Evolutionary conservation across 495 filamentous ascomycete species (phyloP).

Genomic region (Hypoxylon crocopeplum): DNA sequence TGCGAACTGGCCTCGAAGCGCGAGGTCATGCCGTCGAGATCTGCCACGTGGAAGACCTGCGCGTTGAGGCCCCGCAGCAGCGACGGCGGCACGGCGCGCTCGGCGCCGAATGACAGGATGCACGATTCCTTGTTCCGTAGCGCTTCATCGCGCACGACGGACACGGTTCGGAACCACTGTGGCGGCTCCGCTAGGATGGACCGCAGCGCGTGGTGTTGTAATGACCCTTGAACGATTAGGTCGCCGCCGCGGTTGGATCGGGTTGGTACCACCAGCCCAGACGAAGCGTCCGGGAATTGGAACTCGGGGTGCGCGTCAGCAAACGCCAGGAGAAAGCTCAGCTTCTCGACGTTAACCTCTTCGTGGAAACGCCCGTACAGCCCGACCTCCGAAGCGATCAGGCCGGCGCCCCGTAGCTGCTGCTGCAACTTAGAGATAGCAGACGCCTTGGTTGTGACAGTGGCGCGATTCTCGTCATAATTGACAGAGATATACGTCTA

Average conservation of each 20-base stretch:
- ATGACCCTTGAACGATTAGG: conserved; percentile 19
- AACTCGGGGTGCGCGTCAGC: conserved; percentile 39
- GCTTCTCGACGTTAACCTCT: conserved; percentile 22
- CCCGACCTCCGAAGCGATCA: conserved; percentile 41
- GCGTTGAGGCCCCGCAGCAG: conserved; percentile 22
- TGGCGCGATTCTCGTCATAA: conserved; percentile 51
- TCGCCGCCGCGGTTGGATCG: conserved; percentile 28
- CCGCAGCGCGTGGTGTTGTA: conserved; percentile 45
- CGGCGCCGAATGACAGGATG: conserved; percentile 28
- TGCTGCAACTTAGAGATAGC: conserved; percentile 35
- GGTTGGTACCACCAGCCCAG: conserved; percentile 40
- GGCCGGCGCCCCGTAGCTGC: conserved; percentile 45
- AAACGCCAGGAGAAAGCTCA: conserved; percentile 26
- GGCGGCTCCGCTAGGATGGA: conserved; percentile 51
- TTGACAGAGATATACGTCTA: conserved; percentile 55
- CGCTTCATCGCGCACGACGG: conserved; percentile 3
- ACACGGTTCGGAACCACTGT: conserved; percentile 50
- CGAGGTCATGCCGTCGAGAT: conserved; percentile 12
- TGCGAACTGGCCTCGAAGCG: conserved; percentile 15
- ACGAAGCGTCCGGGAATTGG: conserved; percentile 47
- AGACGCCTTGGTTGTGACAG: conserved; percentile 41
- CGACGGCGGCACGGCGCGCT: conserved; percentile 27
- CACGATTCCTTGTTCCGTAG: conserved; percentile 17
- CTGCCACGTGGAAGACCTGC: conserved; percentile 25
- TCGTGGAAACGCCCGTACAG: conserved; percentile 52